Base-by-base conservation (phyloP, 163 green algal genomes). In the Coccomyxa subellipsoidea region DNA sequence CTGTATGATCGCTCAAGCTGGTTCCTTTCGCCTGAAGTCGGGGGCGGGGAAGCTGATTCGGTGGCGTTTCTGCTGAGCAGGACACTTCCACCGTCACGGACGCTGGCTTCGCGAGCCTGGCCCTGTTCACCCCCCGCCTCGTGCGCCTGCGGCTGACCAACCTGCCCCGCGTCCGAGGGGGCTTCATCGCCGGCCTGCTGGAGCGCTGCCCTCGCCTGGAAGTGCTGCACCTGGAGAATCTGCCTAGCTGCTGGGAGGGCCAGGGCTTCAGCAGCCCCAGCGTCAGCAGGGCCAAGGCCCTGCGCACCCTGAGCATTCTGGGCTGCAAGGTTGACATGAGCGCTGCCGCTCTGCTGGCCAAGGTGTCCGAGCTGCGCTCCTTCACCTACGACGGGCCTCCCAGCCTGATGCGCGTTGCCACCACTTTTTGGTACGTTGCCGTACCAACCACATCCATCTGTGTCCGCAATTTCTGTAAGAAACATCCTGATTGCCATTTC, bases 181-280 rank as follows among this genome's bases (percentile, higher is more conserved):
- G 15, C 66, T 92, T 89, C 78, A 73, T 94, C 53, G 77, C 87
- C 29, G 54, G 73, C 1, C 81, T 93, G 54, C 79, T 94, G 71
- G 29, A 36, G 38, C 23, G 21, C 23, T 91, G 86, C 85, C 38
- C 40, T 6, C 31, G 82, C 18, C 82, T 94, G 12, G 53, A 85
- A 38, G 66, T 38, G 39, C 76, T 81, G 23, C 23, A 72, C n/a
- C 40, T 81, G 18, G 32, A 72, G 36, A 39, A 21, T 27, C 76
- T 59, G 39, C 76, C 76, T 9, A 38, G 59, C 1, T 37, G 59
- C 85, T 59, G 38, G 37, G 27, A 79, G 10, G 47, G 47, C 23
- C 47, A 59, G 47, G 38, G 32, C 18, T 39, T 25, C 10, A 35
- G 25, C 31, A 79, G 25, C 59, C 34, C 81, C 29, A 77, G 29